These are phyloP conservation scores for Platismatia glauca DNA, from an alignment of 495 filamentous ascomycete genomes.

Conservation along the genomic window DNA sequence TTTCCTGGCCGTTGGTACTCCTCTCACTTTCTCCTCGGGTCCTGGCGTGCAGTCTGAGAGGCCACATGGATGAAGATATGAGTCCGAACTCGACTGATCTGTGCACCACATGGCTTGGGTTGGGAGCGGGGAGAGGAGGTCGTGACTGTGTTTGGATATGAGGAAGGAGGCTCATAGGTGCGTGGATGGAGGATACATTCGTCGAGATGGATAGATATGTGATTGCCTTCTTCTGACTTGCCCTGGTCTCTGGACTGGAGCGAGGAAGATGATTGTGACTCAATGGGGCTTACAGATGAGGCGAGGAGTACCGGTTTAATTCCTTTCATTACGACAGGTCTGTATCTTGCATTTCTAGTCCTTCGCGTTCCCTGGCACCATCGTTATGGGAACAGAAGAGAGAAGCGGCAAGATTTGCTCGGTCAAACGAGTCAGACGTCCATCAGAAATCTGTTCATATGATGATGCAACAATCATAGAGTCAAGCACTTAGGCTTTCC, in stretches of 20 bases:
- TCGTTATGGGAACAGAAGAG: slow-evolving; percentile 15
- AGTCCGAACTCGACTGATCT: slow-evolving; percentile 53
- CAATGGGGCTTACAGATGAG: slow-evolving; percentile 99
- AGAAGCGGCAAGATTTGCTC: slow-evolving; percentile 37
- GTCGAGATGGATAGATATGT: slow-evolving; percentile 97
- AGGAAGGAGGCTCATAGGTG: slow-evolving; percentile 34
- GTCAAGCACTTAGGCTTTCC: slow-evolving; percentile 91
- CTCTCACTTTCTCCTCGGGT: slow-evolving; percentile 17
- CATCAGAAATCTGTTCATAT: slow-evolving; percentile 61
- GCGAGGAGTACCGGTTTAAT: slow-evolving; percentile 66
- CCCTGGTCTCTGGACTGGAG: slow-evolving; percentile 14
- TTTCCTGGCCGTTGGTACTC: slow-evolving; percentile 36
- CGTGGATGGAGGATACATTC: slow-evolving; percentile 51
- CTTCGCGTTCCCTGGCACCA: slow-evolving; percentile 1
- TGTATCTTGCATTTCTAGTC: slow-evolving; percentile 28
- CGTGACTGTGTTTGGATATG: slow-evolving; percentile 33
- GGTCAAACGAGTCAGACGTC: slow-evolving; percentile 60
- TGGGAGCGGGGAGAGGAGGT: slow-evolving; percentile 32
- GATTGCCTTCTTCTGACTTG: slow-evolving; percentile 60
- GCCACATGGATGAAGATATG: slow-evolving; percentile 75
- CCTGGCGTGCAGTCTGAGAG: slow-evolving; percentile 30
- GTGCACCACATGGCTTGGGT: slow-evolving; percentile 25
- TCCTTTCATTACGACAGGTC: slow-evolving; percentile 40
- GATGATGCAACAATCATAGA: slow-evolving; percentile 97
- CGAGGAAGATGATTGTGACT: slow-evolving; percentile 59